Percentiles rank a stretch among this genome's conserved stretches.
These are phyloP conservation scores for Psilocybe sp. DNA, from an alignment of 768 basidiomycete species.

Conservation along the genomic window DNA sequence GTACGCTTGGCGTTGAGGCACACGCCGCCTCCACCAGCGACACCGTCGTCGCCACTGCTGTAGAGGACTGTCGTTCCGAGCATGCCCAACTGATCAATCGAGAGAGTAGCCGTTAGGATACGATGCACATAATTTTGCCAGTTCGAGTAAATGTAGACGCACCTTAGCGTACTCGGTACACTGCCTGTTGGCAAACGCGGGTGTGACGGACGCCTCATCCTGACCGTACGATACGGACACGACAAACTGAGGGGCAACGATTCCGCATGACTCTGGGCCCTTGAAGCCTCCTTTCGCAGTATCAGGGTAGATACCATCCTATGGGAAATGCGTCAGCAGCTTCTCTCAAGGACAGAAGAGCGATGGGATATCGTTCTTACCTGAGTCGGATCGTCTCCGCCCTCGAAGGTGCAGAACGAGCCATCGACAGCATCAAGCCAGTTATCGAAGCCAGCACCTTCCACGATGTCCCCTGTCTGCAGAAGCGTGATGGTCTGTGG, in stretches of 20 bases:
- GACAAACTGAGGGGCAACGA: constrained; percentile 30
- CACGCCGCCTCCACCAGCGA: constrained; percentile 28
- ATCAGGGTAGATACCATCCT: constrained; percentile 22
- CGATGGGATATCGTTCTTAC: constrained; percentile 9
- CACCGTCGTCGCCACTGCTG: constrained; percentile 34
- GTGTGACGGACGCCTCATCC: constrained; percentile 28
- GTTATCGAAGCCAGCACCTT: constrained; percentile 45
- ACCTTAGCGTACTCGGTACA: constrained; percentile 34
- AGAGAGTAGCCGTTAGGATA: constrained; percentile 13
- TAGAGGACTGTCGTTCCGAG: constrained; percentile 35
- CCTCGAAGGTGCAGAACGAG: constrained; percentile 42
- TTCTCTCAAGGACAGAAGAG: neutral
- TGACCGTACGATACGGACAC: constrained; percentile 34
- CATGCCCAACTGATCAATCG: constrained; percentile 31
- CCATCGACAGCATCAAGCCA: constrained; percentile 46
- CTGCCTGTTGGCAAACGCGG: constrained; percentile 30
- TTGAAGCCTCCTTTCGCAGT: constrained; percentile 22
- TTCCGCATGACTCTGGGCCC: constrained; percentile 36
- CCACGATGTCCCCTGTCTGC: constrained; percentile 41
- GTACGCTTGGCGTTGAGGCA: constrained; percentile 43
- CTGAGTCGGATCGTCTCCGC: constrained; percentile 38
- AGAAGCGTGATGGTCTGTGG: constrained; percentile 38
- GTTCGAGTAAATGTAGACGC: neutral
- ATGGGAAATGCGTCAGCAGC: neutral
- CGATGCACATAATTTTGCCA: neutral